Base-by-base conservation (phyloP, 805 yeast genomes). In the Suhomyces faveliae region DNA sequence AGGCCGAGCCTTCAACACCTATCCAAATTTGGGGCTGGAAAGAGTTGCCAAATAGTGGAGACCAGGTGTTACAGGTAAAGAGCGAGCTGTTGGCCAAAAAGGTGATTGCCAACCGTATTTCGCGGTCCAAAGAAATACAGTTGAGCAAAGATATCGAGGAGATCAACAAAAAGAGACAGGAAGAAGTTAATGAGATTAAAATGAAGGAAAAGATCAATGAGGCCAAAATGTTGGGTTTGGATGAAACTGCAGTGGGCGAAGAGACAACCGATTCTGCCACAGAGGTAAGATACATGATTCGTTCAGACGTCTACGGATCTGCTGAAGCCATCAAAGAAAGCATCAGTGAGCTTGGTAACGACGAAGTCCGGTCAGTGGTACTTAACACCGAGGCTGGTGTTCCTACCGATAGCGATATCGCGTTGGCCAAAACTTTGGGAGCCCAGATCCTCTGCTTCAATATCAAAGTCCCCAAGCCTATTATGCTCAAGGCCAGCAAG, bases 21-120 rank as follows among this genome's bases (percentile, higher is more conserved):
- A 95, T 89, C 1, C 96, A 89, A 58, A 75, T 94, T 6, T 78
- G 88, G 62, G 99, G 99, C 0, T 94, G 99, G 99, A 90, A 87
- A 61, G 91, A 83, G 29, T 68, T 91, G 30, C 98, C 98, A 0
- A 87, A 81, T 45, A 94, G 96, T 9, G 99, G 99, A 8, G 96
- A 89, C 52, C 80, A 80, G 53, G 82, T 88, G 1, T 62, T 92
- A 4, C 85, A 89, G 61, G 95, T 94, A 10, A 79, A 79, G 51
- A 80, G 68, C 57, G 97, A 91, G 62, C 72, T 80, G 11, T 64
- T 74, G 29, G 96, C 96, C 6, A 89, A 89, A 58, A 80, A 82
- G 53, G 96, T 86, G 5, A 76, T 83, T 4, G 75, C 76, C 6
- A 86, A 85, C 57, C 77, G 97, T 55, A 62, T 71, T 5, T 76